A percentile compares a stretch with the other conserved stretches of the same genome.
phyloP scores from a whole-genome alignment of 2,329 filamentous ascomycete species.

The Fusarium globosum region DNA sequence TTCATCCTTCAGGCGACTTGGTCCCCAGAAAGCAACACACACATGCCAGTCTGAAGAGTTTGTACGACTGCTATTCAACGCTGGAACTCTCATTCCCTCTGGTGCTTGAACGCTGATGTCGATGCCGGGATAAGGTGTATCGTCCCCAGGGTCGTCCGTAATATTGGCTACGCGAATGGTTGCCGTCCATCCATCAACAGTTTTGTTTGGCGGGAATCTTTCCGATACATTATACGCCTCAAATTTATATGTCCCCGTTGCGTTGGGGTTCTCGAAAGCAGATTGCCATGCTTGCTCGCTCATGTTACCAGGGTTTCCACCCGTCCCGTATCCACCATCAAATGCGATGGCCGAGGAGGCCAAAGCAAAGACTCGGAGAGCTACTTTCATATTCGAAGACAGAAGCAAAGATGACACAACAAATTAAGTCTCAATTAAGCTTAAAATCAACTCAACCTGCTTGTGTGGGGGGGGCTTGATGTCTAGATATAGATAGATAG shows the following conservation, averaged over 20 bases:
- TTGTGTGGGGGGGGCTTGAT: background rate
- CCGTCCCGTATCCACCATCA: background rate
- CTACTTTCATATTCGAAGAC: background rate
- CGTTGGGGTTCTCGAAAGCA: slow-evolving; percentile 21
- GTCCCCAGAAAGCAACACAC: slow-evolving; percentile 6
- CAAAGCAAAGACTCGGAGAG: background rate
- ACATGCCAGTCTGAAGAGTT: slow-evolving; percentile 16
- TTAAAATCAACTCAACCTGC: background rate
- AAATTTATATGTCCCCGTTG: slow-evolving; percentile 12
- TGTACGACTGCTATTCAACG: background rate
- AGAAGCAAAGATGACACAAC: background rate
- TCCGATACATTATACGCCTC: slow-evolving; percentile 17
- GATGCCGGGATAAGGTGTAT: slow-evolving; percentile 7
- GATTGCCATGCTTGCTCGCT: slow-evolving; percentile 14
- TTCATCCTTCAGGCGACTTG: background rate
- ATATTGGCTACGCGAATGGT: slow-evolving; percentile 26
- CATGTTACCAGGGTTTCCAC: background rate
- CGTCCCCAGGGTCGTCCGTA: slow-evolving; percentile 5
- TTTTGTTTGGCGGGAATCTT: slow-evolving; percentile 10
- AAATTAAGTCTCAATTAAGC: background rate
- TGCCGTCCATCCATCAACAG: slow-evolving; percentile 5
- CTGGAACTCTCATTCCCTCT: slow-evolving; percentile 8
- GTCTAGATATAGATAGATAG: background rate
- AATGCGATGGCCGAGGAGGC: background rate
- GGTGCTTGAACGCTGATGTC: slow-evolving; percentile 21